Evolutionary conservation across 305 asterid species (phyloP), one percentile per base, ranked within the genome.

Genomic region (Lippia alba): DNA sequence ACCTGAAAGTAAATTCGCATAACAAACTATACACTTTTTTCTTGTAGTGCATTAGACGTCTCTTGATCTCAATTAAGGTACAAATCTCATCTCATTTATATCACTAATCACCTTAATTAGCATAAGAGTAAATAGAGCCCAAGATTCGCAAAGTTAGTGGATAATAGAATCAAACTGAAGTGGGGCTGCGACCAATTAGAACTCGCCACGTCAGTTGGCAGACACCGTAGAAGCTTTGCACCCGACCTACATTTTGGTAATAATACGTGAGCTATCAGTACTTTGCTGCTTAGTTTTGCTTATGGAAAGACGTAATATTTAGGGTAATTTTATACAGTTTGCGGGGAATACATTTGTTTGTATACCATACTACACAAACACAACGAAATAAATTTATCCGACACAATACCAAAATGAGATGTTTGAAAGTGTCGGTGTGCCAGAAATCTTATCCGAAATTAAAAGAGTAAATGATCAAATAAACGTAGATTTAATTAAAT

Each of bases 241-340:
- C 70, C 75, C 78, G 70, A 77, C 82, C 67, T 49, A 68, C 32
- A 74, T 64, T 64, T 50, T 59, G 15, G 15, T 34, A 9, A 40
- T 40, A 19, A 61, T 58, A 72, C 82, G 78, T 78, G 76, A 74
- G 17, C 81, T 50, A 63, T 69, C 30, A 24, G 60, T 71, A 74
- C 74, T 73, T 70, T 72, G 76, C 87, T 67, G 73, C 82, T 70
- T 45, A 14, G n/a, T 44, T 24, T 33, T 56, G 56, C 45, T 36
- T 36, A 5, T 36, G 2, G 41, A 7, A 36, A 36, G 41, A 36
- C 6, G 9, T 8, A 36, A 36, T 36, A 36, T 24, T 24, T 24
- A 24, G 30, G 30, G 30, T 24, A 24, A 24, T 24, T 24, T 24
- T 24, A 24, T 24, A 24, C 30, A 3, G 3, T 24, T 24, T 24